Conservation (phyloP, 75 land plant species). For the Sequoiadendron giganteum region DNA sequence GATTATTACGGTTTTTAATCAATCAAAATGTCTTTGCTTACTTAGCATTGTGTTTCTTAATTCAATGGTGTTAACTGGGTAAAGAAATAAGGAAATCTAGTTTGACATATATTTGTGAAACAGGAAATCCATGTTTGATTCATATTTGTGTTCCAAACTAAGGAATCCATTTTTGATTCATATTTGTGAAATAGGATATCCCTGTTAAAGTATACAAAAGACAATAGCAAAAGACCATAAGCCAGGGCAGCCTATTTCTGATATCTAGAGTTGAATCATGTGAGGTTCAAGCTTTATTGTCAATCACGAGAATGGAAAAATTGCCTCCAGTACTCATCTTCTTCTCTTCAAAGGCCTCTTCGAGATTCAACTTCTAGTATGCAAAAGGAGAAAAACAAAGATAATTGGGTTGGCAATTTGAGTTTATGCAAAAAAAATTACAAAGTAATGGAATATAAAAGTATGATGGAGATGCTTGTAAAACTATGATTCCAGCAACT, state of each 20-base stretch:
- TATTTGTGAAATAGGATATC: not conserved
- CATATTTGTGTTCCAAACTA: no score
- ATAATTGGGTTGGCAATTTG: not conserved
- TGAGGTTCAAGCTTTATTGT: conserved; percentile 51
- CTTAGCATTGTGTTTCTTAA: not conserved
- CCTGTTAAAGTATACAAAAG: conserved; percentile 28
- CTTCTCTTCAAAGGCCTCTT: conserved; percentile 23
- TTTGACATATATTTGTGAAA: not conserved
- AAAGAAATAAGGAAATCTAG: not conserved
- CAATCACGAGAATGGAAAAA: conserved; percentile 65
- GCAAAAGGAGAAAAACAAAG: not conserved
- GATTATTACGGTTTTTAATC: not conserved
- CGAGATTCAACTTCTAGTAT: conserved; percentile 21
- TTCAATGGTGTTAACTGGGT: not conserved
- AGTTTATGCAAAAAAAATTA: not conserved
- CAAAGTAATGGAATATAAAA: not conserved
- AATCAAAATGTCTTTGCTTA: not conserved
- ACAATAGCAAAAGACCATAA: conserved; percentile 26
- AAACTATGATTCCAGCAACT: not conserved
- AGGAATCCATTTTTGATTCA: no score
- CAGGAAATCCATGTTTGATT: no score
- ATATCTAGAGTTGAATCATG: conserved; percentile 73
- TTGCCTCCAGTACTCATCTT: conserved; percentile 31
- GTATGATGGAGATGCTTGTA: conserved; percentile 4
- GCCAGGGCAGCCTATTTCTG: conserved; percentile 49